phyloP scores from a whole-genome alignment of 257 asterid species.

The Jacaranda mimosifolia region DNA sequence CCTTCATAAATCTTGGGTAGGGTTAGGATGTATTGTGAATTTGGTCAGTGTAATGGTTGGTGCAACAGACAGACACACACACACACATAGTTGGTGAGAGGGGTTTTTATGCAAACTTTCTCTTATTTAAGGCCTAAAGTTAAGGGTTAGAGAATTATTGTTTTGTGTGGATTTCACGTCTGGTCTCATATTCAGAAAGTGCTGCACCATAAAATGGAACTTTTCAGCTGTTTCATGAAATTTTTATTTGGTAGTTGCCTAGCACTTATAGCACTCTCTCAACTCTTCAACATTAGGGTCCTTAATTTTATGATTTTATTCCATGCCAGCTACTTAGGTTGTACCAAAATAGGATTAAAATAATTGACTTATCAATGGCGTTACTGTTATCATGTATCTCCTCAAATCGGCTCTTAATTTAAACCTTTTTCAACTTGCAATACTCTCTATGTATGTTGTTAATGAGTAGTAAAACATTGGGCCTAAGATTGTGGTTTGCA shows the following conservation, averaged over 20 bases:
- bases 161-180: conserved; percentile 65
- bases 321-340: no score
- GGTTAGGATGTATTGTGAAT: neutral
- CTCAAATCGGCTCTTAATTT: no score
- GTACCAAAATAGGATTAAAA: no score
- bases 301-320: neutral
- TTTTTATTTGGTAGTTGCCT: conserved; percentile 31
- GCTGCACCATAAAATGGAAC: conserved; percentile 45
- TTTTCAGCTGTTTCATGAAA: conserved; percentile 31
- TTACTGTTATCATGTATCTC: no score
- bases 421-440: no score
- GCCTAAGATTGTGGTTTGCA: neutral
- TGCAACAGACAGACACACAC: neutral
- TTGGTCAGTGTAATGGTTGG: neutral
- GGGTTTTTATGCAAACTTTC: neutral
- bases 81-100: neutral
- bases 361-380: no score
- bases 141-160: conserved; percentile 3
- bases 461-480: neutral
- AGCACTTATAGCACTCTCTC: neutral
- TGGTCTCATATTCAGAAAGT: conserved; percentile 28
- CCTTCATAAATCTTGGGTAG: neutral
- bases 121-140: conserved; percentile 25
- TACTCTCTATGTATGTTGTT: neutral
- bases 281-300: neutral